A percentile compares a stretch with the other conserved stretches of the same genome.
Evolutionary conservation across 352 stramenopile species (phyloP).

Genomic region (Globisporangium acanthophoron): DNA sequence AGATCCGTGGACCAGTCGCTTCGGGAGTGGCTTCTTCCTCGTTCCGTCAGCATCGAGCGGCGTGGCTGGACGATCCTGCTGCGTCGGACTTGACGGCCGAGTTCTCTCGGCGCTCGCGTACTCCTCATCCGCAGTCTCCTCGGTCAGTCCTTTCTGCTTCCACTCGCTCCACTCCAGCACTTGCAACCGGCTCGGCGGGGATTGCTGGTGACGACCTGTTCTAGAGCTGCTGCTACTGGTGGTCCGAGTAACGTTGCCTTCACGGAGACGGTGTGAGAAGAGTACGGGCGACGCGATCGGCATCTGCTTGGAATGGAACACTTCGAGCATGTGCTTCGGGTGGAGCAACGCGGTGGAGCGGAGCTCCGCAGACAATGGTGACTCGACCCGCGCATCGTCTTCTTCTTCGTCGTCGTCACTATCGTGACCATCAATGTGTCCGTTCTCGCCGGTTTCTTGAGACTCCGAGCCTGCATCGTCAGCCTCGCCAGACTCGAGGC

Average conservation of each 20-base stretch:
- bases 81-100: conserved; percentile 1
- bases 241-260: conserved; percentile 9
- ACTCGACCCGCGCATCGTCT: not conserved
- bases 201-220: not conserved
- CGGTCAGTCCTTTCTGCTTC: conserved; percentile 17
- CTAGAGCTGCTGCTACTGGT: not conserved
- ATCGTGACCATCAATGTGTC: not conserved
- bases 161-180: conserved; percentile 37
- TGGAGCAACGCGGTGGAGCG: conserved; percentile 28
- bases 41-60: not conserved
- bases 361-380: not conserved
- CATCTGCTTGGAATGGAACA: conserved; percentile 64
- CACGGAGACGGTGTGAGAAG: conserved; percentile 44
- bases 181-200: conserved; percentile 20
- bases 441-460: not conserved
- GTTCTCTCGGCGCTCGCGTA: not conserved
- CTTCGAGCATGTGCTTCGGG: conserved; percentile 64
- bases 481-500: not conserved
- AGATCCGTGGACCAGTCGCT: not conserved
- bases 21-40: not conserved
- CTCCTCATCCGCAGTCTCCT: conserved; percentile 6
- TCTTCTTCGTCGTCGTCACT: conserved; percentile 2
- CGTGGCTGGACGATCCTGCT: not conserved
- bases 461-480: not conserved
- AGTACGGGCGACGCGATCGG: conserved; percentile 47